Evolutionary conservation across 495 filamentous ascomycete species (phyloP).

Genomic region (Beverwykella pulmonaria): DNA sequence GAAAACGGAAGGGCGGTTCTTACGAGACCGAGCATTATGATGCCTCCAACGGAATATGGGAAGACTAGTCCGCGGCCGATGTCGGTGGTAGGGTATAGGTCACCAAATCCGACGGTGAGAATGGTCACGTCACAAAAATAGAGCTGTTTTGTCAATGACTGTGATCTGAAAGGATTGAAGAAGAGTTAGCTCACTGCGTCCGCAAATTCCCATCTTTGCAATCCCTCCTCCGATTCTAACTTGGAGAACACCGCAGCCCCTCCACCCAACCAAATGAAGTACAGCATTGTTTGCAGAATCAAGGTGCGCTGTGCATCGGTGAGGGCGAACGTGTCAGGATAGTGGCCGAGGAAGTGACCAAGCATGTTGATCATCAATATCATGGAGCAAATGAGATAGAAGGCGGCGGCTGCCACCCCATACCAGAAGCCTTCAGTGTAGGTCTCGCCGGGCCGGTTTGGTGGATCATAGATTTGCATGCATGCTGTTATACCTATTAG

Average conservation of each 20-base stretch:
- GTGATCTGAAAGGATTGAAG: neutral
- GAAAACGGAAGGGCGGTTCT: neutral
- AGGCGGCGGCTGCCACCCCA: slow-evolving; percentile 66
- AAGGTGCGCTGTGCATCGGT: slow-evolving; percentile 71
- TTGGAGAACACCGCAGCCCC: slow-evolving; percentile 61
- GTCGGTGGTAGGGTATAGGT: slow-evolving; percentile 53
- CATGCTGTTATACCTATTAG: slow-evolving; percentile 63
- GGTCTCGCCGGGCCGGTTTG: slow-evolving; percentile 57
- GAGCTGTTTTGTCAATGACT: slow-evolving; percentile 38
- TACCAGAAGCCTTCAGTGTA: slow-evolving; percentile 81
- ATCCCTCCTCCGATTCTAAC: slow-evolving; percentile 42
- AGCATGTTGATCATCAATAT: slow-evolving; percentile 77
- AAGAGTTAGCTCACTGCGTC: slow-evolving; percentile 47
- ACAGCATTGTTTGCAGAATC: slow-evolving; percentile 66
- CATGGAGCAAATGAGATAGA: slow-evolving; percentile 66
- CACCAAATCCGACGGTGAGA: slow-evolving; percentile 68
- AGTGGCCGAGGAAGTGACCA: slow-evolving; percentile 75
- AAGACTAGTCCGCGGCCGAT: slow-evolving; percentile 49
- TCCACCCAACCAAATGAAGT: slow-evolving; percentile 64
- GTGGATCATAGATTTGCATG: slow-evolving; percentile 64
- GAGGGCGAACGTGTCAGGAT: slow-evolving; percentile 72
- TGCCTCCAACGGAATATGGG: slow-evolving; percentile 51
- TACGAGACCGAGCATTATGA: slow-evolving; percentile 52
- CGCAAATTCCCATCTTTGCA: slow-evolving; percentile 48
- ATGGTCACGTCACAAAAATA: slow-evolving; percentile 70